Base-by-base conservation (phyloP, 2,329 filamentous ascomycete genomes). In the Geoglossum cookeanum region DNA sequence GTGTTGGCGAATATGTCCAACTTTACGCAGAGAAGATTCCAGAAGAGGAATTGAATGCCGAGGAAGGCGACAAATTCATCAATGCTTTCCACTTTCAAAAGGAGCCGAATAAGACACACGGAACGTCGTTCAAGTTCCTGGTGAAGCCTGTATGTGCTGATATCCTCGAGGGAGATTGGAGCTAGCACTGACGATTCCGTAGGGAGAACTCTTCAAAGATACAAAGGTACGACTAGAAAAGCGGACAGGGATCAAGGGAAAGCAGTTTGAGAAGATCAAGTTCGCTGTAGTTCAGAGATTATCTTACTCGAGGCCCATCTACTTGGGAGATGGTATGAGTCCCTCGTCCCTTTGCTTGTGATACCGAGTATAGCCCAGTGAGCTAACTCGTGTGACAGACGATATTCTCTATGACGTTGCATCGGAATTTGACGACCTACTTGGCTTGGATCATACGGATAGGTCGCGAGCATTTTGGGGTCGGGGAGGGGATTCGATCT, bases 251-350 rank as follows among this genome's bases (percentile, higher is more conserved):
- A 83, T 98, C 72, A 96, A 96, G 71, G 94, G 92, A 69, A 98
- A 98, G 75, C 88, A 88, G 62, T 90, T 98, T 63, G 91, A 98
- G 70, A 97, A 97, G 76, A 92, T 98, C 70, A 96, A 94, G 70
- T 96, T 98, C 74, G 86, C 89, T 5, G 71, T 94, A 35, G 78
- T 96, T 55, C 75, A 82, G 68, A 76, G 85, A 67, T 63, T 71
- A 63, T 77, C 80, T 55, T 94, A 87, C 70, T 81, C 85, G 44
- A 88, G 85, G 66, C 85, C 89, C 30, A 78, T 81, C 59, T 94
- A 94, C 71, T 74, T 98, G 52, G 81, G 84, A 63, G 92, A 97
- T 72, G 89, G 91, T 95, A 73, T 75, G 83, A 68, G 13, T 30
- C 17, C 52, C 27, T 7, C 37, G 55, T 15, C 55, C 8, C 29